Evolutionary conservation across 2,329 filamentous ascomycete genomes (phyloP).

Genomic region (Paradendryphiella salina): DNA sequence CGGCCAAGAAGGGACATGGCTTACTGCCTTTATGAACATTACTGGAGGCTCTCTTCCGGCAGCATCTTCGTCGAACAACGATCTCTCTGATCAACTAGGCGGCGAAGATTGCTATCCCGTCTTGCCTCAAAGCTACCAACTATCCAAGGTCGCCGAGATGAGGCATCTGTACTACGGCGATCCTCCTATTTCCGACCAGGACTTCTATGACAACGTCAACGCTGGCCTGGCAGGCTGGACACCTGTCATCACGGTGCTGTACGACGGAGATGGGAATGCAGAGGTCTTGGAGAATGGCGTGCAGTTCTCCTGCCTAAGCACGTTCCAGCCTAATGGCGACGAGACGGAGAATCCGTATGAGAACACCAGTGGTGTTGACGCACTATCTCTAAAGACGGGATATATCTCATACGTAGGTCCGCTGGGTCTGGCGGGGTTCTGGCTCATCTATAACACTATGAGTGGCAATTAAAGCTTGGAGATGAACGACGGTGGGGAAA

Average conservation of each 20-base stretch:
- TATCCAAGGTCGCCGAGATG: not conserved
- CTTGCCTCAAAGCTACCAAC: not conserved
- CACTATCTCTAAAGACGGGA: not conserved
- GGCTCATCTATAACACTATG: not conserved
- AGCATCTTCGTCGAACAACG: not conserved
- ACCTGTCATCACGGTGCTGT: not conserved
- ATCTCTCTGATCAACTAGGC: not conserved
- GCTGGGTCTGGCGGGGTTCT: not conserved
- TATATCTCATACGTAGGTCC: not conserved
- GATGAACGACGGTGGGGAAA: not conserved
- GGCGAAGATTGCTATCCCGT: not conserved
- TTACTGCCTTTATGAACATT: not conserved
- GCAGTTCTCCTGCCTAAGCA: not conserved
- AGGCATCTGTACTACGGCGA: not conserved
- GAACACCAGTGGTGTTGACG: not conserved
- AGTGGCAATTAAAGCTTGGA: not conserved
- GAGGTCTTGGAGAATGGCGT: not conserved
- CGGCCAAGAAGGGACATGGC: not conserved
- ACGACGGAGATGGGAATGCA: not conserved
- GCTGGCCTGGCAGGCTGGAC: not conserved
- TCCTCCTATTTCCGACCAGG: not conserved
- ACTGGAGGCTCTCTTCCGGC: not conserved
- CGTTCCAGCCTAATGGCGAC: not conserved
- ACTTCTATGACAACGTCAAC: not conserved
- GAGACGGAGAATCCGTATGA: not conserved